Evolutionary conservation across 1,139 yeast genomes (phyloP).

Genomic region (Hyphopichia burtonii): DNA sequence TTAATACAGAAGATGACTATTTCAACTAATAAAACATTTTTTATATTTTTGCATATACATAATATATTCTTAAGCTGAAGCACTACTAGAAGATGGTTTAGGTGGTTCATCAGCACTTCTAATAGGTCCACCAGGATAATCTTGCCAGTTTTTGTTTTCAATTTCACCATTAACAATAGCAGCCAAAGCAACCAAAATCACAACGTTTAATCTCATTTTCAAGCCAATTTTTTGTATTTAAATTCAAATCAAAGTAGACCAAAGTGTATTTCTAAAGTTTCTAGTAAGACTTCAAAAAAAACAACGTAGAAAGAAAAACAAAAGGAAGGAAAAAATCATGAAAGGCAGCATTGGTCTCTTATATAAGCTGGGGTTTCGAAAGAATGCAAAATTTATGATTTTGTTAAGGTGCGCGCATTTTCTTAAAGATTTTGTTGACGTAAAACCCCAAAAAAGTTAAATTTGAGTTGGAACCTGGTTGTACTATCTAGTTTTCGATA

Average conservation of each 20-base stretch:
- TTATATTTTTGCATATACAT: too few relatives aligned
- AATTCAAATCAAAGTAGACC: too few relatives aligned
- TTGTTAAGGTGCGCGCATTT: neutral
- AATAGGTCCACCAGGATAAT: conserved; percentile 1
- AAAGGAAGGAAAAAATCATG: too few relatives aligned
- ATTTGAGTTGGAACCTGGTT: neutral
- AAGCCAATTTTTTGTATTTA: conserved; percentile 6
- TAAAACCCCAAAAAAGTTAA: neutral
- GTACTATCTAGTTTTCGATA: neutral
- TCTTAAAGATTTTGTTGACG: neutral
- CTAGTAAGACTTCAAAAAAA: too few relatives aligned
- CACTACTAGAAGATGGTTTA: neutral
- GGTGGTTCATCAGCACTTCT: conserved; percentile 1
- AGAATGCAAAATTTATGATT: too few relatives aligned
- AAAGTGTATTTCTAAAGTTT: too few relatives aligned
- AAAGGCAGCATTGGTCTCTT: too few relatives aligned
- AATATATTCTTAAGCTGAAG: too few relatives aligned
- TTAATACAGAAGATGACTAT: conserved; percentile 32
- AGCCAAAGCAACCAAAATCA: conserved; percentile 18
- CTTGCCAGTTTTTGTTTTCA: conserved; percentile 1
- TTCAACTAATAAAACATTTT: conserved; percentile 12
- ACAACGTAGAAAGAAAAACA: too few relatives aligned
- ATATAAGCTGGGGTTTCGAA: too few relatives aligned
- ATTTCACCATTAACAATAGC: conserved; percentile 2
- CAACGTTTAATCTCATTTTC: conserved; percentile 4